Base-by-base conservation (phyloP, 306 rosid species). In the Cicer arietinum region DNA sequence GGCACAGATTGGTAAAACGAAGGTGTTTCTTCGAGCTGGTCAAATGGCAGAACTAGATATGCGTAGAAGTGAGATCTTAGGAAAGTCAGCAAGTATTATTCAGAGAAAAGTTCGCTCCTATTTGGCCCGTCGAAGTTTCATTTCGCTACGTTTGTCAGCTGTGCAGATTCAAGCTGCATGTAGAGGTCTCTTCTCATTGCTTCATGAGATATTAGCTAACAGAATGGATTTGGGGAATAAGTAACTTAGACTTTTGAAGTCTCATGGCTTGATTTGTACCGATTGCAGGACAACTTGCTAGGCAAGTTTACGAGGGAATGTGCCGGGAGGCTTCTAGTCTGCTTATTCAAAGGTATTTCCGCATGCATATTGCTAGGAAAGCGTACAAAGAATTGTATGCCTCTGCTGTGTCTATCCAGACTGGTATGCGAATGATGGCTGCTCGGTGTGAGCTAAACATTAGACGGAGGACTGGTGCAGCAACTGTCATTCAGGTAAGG, bases 1-100 rank as follows among this genome's bases (percentile, higher is more conserved):
- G 69, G 83, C 74, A 84, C 88, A 95, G 99, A 90, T 95, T 80
- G 99, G 99, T 71, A 95, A 92, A 84, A 89, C 96, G 10, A 95
- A 95, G 86, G 92, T 92, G 71, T 95, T 95, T 82, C 97, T 95
- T 72, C 88, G 99, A 88, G 93, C 99, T 71, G 99, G 99, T 68
- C 99, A 95, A 84, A 92, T 95, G 99, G 99, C 99, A 5, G 99
- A 95, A 63, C 90, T 95, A 53, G 99, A 95, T 85, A 84, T 90
- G 12, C 96, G 83, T 50, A 92, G 99, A 81, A 95, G 80, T 76
- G 99, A 95, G 88, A 82, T 95, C 76, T 76, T 95, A 68, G 99
- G 99, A 72, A 89, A 85, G 77, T 92, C 99, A 53, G 99, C 99
- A 73, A 88, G 91, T 82, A 82, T 95, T 83, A 92, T 92, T 89